A percentile compares a stretch with the other conserved stretches of the same genome.
phyloP scores from a whole-genome alignment of 805 yeast genomes.

The Pichia phayaonensis region DNA sequence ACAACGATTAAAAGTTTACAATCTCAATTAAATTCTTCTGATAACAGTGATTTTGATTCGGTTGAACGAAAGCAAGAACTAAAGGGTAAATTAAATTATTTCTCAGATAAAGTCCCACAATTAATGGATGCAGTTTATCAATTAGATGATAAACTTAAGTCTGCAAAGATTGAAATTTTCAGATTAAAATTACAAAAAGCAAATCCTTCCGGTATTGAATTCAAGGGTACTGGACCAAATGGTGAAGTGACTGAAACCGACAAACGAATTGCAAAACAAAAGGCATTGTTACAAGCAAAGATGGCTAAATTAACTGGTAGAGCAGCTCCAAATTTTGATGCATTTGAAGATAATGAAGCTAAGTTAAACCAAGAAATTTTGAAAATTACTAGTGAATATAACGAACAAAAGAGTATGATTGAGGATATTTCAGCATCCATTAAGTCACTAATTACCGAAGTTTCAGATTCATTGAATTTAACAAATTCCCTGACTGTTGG shows the following conservation, averaged over 20 bases:
- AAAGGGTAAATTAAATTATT: constrained; percentile 46
- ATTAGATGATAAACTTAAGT: constrained; percentile 62
- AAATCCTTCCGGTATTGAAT: constrained; percentile 59
- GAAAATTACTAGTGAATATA: constrained; percentile 45
- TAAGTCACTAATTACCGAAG: constrained; percentile 43
- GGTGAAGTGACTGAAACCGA: constrained; percentile 84
- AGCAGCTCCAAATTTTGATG: constrained; percentile 36
- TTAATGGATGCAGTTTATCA: constrained; percentile 55
- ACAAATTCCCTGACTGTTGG: constrained; percentile 36
- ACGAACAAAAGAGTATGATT: constrained; percentile 51
- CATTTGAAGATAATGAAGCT: constrained; percentile 47
- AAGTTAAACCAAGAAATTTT: constrained; percentile 45
- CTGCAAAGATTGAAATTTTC: constrained; percentile 56
- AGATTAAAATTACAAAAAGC: constrained; percentile 47
- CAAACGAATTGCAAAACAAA: constrained; percentile 68
- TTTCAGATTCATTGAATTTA: constrained; percentile 26
- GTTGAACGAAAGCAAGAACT: constrained; percentile 43
- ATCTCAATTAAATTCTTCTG: constrained; percentile 26
- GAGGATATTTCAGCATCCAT: constrained; percentile 68
- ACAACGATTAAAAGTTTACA: constrained; percentile 45
- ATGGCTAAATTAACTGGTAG: constrained; percentile 93
- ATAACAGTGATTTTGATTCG: constrained; percentile 26
- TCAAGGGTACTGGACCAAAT: constrained; percentile 77
- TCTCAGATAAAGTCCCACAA: constrained; percentile 66
- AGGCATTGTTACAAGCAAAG: constrained; percentile 71